Evolutionary conservation across 495 filamentous ascomycete species (phyloP), one percentile per base, ranked within the genome.

Genomic region (Aspergillus sclerotiicarbonarius): DNA sequence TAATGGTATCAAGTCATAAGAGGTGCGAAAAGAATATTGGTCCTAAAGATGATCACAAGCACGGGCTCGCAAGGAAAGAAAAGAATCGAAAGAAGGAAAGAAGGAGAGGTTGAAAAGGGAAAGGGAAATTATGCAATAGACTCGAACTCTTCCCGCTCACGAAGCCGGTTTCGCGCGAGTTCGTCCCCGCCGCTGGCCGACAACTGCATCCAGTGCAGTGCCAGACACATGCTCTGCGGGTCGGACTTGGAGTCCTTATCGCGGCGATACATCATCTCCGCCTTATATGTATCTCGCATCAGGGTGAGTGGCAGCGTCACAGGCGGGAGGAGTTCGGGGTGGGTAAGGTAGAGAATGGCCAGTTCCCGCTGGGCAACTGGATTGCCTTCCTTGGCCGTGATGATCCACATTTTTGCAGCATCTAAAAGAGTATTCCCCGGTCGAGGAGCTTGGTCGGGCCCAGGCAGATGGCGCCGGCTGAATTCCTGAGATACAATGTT

Each of bases 121-220:
- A 54, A 30, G 6, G 45, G 5, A 20, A n/a, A 56, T 71, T 66
- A 79, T 59, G 74, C 73, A 63, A 79, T 76, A 59, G 78, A 76
- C 65, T 80, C 75, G 63, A 86, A 80, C 62, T 85, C 83, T 60
- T 86, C 84, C 6, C 83, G 75, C 71, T 93, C 89, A 58, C 89
- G 82, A 71, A 97, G 82, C 70, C 92, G 89, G 68, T 90, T 90
- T 68, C 83, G 86, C 29, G 94, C 94, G 60, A 97, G 79, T 65
- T 89, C 84, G 71, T 98, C 94, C 9, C 92, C 92, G 35, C 93
- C 92, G 52, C 78, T 83, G 56, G 90, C 88, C 41, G 90, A 91
- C 59, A 92, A 76, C 76, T 92, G 91, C 94, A 98, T 98, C 94
- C 94, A 98, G 75, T 98, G 94, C 66, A 96, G 88, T 4, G 95